Conservation (phyloP, 495 filamentous ascomycete genomes). For the Tetracladium marchalianum region DNA sequence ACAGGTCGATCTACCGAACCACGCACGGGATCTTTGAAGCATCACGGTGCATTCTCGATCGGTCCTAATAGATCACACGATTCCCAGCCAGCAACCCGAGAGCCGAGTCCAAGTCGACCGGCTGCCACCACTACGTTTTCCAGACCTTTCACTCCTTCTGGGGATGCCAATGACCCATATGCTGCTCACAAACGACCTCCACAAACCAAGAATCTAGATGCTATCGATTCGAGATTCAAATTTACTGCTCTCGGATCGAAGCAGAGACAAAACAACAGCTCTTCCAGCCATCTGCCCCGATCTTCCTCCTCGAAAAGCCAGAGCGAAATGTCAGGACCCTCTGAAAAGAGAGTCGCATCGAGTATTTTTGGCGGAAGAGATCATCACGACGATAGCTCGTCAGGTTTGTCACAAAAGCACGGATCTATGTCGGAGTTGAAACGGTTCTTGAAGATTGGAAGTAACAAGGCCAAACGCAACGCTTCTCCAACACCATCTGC, state of each 20-base stretch:
- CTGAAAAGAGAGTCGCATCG: constrained; percentile 12
- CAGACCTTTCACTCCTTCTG: constrained; percentile 66
- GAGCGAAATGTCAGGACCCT: constrained; percentile 18
- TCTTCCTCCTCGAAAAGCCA: constrained; percentile 18
- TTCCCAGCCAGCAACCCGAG: constrained; percentile 55
- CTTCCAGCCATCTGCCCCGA: constrained; percentile 31
- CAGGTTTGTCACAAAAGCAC: constrained; percentile 41
- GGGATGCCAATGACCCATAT: constrained; percentile 82
- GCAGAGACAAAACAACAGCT: constrained; percentile 30
- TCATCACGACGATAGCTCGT: constrained; percentile 37
- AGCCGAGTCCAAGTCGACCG: constrained; percentile 52
- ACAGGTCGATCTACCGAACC: constrained; percentile 12
- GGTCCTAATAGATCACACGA: constrained; percentile 49
- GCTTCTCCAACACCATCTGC: constrained; percentile 48
- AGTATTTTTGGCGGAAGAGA: constrained; percentile 28
- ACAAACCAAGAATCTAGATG: constrained; percentile 54
- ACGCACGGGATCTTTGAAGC: constrained; percentile 32
- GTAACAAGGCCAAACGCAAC: constrained; percentile 55
- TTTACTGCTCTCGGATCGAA: constrained; percentile 49
- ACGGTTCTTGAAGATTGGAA: constrained; percentile 73
- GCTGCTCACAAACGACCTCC: constrained; percentile 70
- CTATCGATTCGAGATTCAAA: constrained; percentile 75
- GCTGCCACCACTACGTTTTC: constrained; percentile 39
- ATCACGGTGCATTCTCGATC: constrained; percentile 61
- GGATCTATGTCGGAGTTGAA: constrained; percentile 93